Conservation (phyloP, 1,139 yeast genomes). For the Taiozyma onychis region DNA sequence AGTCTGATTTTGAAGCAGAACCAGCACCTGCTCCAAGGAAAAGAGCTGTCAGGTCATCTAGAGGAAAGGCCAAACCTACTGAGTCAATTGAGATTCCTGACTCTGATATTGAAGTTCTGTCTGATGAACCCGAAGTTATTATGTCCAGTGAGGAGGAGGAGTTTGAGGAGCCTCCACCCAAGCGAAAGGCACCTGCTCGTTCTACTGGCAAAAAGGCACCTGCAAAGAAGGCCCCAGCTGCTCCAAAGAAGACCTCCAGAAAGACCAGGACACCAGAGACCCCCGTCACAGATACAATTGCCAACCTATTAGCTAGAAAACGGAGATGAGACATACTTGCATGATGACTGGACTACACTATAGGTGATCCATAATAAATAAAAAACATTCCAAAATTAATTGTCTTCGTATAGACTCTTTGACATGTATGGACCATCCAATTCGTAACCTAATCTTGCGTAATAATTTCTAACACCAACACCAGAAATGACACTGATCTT, state of each 20-base stretch:
- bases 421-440: slow-evolving; percentile 98
- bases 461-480: slow-evolving; percentile 95
- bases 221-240: slow-evolving; percentile 1
- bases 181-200: slow-evolving; percentile 2
- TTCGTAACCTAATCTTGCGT: slow-evolving; percentile 83
- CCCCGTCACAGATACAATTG: slow-evolving; percentile 24
- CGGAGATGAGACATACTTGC: slow-evolving; percentile 1
- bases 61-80: not conserved
- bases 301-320: slow-evolving; percentile 21
- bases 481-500: slow-evolving; percentile 95
- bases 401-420: slow-evolving; percentile 32
- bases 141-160: slow-evolving; percentile 9
- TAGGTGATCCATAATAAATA: not conserved
- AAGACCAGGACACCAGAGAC: slow-evolving; percentile 14
- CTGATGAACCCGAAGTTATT: slow-evolving; percentile 3
- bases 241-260: not conserved
- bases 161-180: slow-evolving; percentile 5
- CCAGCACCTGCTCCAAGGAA: not conserved
- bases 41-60: not conserved
- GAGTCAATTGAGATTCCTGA: not conserved
- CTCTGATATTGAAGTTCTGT: not conserved
- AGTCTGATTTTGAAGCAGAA: slow-evolving; percentile 1
- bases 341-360: not conserved
- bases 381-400: not conserved
- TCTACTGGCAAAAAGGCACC: slow-evolving; percentile 4